phyloP scores from a whole-genome alignment of 1,284 basidiomycete genomes.

The Tylopilus orsonianus region DNA sequence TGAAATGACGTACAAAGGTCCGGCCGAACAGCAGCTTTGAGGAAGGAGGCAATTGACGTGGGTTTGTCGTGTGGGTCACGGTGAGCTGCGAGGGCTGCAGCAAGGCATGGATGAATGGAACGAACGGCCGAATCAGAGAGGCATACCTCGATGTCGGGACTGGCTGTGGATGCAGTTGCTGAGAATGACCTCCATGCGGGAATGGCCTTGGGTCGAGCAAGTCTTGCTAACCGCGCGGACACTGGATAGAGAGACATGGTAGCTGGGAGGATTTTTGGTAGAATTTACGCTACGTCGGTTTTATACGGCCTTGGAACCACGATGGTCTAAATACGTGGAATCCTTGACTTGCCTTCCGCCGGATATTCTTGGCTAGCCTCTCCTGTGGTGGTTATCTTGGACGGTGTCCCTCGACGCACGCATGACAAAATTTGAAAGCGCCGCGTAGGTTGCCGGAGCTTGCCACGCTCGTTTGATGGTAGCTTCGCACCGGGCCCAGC shows the following conservation, averaged over 20 bases:
- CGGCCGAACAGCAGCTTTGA: slow-evolving; percentile 65
- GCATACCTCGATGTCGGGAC: slow-evolving; percentile 29
- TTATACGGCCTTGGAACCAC: slow-evolving; percentile 21
- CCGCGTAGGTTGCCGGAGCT: neutral
- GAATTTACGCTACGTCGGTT: slow-evolving; percentile 15
- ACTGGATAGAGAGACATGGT: slow-evolving; percentile 20
- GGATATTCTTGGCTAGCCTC: slow-evolving; percentile 4
- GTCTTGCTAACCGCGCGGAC: slow-evolving; percentile 12
- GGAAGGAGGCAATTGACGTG: slow-evolving; percentile 52
- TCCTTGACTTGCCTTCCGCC: slow-evolving; percentile 1
- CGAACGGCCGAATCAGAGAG: neutral
- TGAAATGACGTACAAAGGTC: slow-evolving; percentile 56
- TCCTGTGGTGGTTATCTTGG: no score
- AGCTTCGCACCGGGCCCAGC: slow-evolving; percentile 1
- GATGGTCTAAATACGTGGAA: neutral
- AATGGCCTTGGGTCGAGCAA: slow-evolving; percentile 1
- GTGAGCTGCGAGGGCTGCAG: slow-evolving; percentile 48
- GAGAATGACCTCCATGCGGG: slow-evolving; percentile 15
- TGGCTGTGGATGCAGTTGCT: neutral
- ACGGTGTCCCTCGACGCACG: neutral
- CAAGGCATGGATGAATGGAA: neutral
- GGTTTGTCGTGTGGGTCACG: slow-evolving; percentile 49
- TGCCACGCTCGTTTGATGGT: slow-evolving; percentile 8
- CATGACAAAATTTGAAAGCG: neutral
- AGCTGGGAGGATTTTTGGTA: neutral